Evolutionary conservation across 2,329 filamentous ascomycete species (phyloP).

Genomic region (Fusarium brevicatenulatum): DNA sequence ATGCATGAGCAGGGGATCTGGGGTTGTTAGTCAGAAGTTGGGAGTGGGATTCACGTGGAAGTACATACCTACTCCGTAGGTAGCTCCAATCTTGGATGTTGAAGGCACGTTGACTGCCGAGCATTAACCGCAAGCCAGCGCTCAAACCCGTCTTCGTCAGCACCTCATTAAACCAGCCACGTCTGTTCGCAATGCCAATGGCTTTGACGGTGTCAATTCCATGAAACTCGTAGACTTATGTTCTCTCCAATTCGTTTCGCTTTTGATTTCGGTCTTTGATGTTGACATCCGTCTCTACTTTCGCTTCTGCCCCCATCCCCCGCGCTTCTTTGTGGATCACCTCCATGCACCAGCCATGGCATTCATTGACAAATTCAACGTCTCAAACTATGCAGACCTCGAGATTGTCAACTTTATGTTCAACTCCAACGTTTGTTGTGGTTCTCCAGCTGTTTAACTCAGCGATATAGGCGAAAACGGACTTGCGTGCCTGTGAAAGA

Average conservation of each 20-base stretch:
- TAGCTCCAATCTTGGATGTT: neutral
- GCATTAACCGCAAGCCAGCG: constrained; percentile 37
- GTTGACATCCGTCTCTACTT: neutral
- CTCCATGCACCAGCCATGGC: neutral
- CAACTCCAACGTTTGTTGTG: too few species aligned
- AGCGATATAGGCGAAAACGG: neutral
- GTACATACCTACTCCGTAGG: neutral
- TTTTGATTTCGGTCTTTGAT: neutral
- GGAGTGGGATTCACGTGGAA: constrained; percentile 41
- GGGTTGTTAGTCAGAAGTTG: constrained; percentile 14
- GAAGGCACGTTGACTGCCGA: constrained; percentile 19
- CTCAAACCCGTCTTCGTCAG: neutral
- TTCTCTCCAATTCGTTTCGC: neutral
- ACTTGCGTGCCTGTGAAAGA: constrained; percentile 2
- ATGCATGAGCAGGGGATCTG: constrained; percentile 41
- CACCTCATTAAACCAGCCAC: neutral
- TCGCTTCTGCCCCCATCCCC: neutral
- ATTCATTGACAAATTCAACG: neutral
- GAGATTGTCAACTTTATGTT: neutral
- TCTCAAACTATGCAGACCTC: neutral
- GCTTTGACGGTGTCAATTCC: neutral
- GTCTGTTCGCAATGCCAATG: neutral
- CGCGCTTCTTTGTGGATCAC: constrained; percentile 14
- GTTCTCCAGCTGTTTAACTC: neutral
- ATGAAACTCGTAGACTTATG: neutral